Conservation (phyloP, 371 early-diverging fungal species). For the Mortierella sp. region DNA sequence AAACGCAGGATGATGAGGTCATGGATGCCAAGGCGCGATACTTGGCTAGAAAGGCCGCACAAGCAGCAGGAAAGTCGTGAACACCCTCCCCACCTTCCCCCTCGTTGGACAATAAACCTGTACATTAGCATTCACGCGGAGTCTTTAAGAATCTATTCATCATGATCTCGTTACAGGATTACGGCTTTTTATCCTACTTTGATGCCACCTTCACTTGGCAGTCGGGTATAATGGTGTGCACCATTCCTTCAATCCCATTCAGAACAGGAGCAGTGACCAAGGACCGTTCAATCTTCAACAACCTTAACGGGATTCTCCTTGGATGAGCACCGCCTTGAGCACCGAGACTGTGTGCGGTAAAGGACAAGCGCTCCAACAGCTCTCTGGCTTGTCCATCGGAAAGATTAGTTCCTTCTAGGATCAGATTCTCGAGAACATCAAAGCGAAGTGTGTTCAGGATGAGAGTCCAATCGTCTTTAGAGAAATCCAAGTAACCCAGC, state of each 20-base stretch:
- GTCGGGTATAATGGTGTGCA: conserved; percentile 6
- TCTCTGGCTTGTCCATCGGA: conserved; percentile 14
- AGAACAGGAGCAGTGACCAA: conserved; percentile 10
- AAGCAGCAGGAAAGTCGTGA: conserved; percentile 20
- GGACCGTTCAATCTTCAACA: conserved; percentile 18
- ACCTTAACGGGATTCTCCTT: conserved; percentile 3
- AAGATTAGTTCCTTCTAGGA: conserved; percentile 18
- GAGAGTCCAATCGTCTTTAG: conserved; percentile 25
- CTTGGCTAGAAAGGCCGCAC: conserved; percentile 76
- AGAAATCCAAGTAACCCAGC: conserved; percentile 23
- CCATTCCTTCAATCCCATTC: neutral
- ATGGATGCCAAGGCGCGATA: conserved; percentile 82
- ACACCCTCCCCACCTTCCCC: too few relatives aligned
- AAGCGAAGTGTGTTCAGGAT: conserved; percentile 18
- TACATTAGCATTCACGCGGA: too few relatives aligned
- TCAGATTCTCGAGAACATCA: conserved; percentile 3
- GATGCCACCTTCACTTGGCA: conserved; percentile 12
- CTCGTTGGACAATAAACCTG: neutral
- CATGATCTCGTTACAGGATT: too few relatives aligned
- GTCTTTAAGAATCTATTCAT: too few relatives aligned
- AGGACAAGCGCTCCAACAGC: conserved; percentile 7
- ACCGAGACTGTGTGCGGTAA: neutral
- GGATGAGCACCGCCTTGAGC: neutral
- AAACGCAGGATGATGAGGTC: conserved; percentile 74
- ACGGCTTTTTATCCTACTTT: too few relatives aligned